Conservation (phyloP, 2,329 filamentous ascomycete species). For the Karstenula rhodostoma region DNA sequence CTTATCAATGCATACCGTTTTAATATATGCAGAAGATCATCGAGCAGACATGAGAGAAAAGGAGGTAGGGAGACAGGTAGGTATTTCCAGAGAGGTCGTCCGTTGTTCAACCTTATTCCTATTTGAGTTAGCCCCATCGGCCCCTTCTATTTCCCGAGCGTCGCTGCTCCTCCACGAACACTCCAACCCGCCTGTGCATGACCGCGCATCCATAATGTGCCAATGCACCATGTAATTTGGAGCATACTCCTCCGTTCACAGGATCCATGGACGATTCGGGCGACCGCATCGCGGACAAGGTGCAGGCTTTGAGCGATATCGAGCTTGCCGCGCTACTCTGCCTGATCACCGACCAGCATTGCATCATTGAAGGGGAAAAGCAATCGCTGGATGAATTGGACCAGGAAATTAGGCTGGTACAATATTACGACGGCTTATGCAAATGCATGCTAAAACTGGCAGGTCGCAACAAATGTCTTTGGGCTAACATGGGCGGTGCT, state of each 20-base stretch:
- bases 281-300: constrained; percentile 61
- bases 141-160: background rate
- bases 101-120: background rate
- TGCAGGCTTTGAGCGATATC: constrained; percentile 83
- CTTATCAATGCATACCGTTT: background rate
- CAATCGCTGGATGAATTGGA: constrained; percentile 72
- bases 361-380: constrained; percentile 78
- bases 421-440: constrained; percentile 16
- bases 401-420: constrained; percentile 75
- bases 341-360: constrained; percentile 83
- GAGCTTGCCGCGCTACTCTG: constrained; percentile 87
- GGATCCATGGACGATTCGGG: constrained; percentile 33
- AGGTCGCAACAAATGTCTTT: constrained; percentile 76
- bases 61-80: background rate
- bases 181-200: background rate
- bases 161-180: constrained; percentile 1
- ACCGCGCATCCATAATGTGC: background rate
- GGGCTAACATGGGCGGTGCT: constrained; percentile 74
- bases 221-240: constrained; percentile 5
- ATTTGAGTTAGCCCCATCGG: background rate
- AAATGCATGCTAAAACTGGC: constrained; percentile 22
- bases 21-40: background rate
- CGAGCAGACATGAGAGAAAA: background rate
- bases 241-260: background rate
- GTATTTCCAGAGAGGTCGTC: background rate